Evolutionary conservation across 164 flowering plant genomes (phyloP), one percentile per base, ranked within the genome.

Genomic region (Aristolochia californica): DNA sequence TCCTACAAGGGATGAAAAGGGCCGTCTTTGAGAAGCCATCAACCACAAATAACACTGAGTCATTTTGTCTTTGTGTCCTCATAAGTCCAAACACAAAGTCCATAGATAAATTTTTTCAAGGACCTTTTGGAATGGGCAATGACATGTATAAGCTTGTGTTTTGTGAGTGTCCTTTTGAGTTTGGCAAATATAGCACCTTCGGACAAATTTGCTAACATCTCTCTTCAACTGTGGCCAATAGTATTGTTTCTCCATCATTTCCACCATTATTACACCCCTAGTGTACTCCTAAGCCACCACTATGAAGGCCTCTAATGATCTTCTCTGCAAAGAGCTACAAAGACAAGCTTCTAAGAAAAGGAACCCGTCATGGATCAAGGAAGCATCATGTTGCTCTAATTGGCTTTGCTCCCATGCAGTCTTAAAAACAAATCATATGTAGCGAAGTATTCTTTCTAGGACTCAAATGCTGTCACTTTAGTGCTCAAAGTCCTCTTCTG

Each of bases 71-170:
- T 49, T 49, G 24, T 22, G 60, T 13, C 13, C 8, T 17, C 5
- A 45, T 16, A 13, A 55, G n/a, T 26, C 13, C 13, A 23, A 55
- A 20, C 9, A 5, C 25, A 13, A 27, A n/a, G 34, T 34, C 43
- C 40, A 17, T 47, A 21, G 48, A 43, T 8, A 40, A 5, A 45
- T 43, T 23, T 20, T 24, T 38, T 30, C 38, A 5, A 23, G 52
- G 51, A n/a, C n/a, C n/a, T n/a, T n/a, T n/a, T 26, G 63, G 16
- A 66, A 59, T 18, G 0, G 62, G 53, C 28, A 59, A 26, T 16
- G 62, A 43, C 22, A 13, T 17, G 22, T 48, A 47, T 13, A 59
- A 23, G 16, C 53, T 43, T 4, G 44, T 43, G 20, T 59, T 59
- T 1, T 59, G 43, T 4, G 54, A 50, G 15, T 25, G 24, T 0